phyloP scores from a whole-genome alignment of 495 filamentous ascomycete species.

The Trichoderma asperelloides region DNA sequence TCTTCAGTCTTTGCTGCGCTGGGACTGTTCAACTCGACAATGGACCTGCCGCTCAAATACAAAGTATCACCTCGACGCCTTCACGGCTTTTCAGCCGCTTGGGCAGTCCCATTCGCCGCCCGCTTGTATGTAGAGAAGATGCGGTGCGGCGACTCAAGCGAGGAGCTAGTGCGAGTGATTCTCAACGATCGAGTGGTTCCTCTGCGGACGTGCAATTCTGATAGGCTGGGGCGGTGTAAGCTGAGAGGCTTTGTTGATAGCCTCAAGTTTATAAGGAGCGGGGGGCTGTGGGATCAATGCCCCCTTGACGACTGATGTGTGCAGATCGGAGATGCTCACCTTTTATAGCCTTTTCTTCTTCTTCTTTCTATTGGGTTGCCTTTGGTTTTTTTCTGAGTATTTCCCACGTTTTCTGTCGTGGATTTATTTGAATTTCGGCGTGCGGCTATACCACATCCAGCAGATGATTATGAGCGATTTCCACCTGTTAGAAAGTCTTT shows the following conservation, averaged over 20 bases:
- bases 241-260: conserved; percentile 58
- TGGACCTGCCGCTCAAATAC: conserved; percentile 36
- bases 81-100: conserved; percentile 55
- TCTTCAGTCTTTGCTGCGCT: conserved; percentile 61
- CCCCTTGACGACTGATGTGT: conserved; percentile 27
- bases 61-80: conserved; percentile 29
- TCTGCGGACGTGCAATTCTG: conserved; percentile 56
- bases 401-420: background rate
- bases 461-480: too few species aligned
- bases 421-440: too few species aligned
- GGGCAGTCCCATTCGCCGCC: conserved; percentile 72
- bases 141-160: conserved; percentile 42
- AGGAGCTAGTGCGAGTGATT: conserved; percentile 63
- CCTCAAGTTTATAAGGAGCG: conserved; percentile 57
- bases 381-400: background rate
- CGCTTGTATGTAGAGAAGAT: conserved; percentile 80
- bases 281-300: conserved; percentile 65
- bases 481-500: too few species aligned
- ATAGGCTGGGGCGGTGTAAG: conserved; percentile 58
- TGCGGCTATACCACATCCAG: too few species aligned
- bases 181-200: conserved; percentile 76
- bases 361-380: background rate
- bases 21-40: conserved; percentile 59
- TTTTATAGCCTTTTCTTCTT: background rate
- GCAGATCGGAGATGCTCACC: background rate